Evolutionary conservation across 2,329 filamentous ascomycete genomes (phyloP).

Genomic region (Botrytis hyacinthi): DNA sequence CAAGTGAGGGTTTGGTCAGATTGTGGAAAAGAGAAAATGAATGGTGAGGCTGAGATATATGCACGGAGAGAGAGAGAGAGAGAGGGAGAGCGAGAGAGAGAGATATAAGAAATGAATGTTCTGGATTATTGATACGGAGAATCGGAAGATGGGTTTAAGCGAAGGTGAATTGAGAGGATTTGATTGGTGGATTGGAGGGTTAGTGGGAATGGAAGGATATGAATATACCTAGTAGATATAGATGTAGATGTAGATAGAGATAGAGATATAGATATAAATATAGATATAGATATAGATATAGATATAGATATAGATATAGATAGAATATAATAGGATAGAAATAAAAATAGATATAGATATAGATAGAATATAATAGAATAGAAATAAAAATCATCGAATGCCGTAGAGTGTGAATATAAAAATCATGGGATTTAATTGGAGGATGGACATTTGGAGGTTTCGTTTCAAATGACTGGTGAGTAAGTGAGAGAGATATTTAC

Average conservation of each 20-base stretch:
- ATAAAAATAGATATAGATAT: background rate
- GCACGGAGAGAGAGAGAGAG: background rate
- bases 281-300: background rate
- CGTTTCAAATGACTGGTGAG: background rate
- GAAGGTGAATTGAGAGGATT: background rate
- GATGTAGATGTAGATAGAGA: no score
- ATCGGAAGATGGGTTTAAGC: constrained; percentile 2
- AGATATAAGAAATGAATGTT: constrained; percentile 5
- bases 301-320: background rate
- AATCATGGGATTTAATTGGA: background rate
- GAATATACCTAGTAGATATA: background rate
- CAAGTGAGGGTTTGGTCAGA: constrained; percentile 21
- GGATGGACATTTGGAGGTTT: background rate
- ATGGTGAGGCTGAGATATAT: constrained; percentile 10
- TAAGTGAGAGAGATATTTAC: background rate
- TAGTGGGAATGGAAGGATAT: background rate
- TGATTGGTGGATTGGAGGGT: constrained; percentile 11
- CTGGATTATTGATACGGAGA: constrained; percentile 4
- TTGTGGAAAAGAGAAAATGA: background rate
- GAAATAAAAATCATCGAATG: background rate
- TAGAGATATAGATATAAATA: background rate
- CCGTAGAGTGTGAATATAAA: background rate
- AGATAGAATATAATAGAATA: background rate
- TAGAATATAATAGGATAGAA: background rate
- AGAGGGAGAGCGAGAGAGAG: no score